Conservation (phyloP, 164 flowering plant species). For the Magnolia sinica region DNA sequence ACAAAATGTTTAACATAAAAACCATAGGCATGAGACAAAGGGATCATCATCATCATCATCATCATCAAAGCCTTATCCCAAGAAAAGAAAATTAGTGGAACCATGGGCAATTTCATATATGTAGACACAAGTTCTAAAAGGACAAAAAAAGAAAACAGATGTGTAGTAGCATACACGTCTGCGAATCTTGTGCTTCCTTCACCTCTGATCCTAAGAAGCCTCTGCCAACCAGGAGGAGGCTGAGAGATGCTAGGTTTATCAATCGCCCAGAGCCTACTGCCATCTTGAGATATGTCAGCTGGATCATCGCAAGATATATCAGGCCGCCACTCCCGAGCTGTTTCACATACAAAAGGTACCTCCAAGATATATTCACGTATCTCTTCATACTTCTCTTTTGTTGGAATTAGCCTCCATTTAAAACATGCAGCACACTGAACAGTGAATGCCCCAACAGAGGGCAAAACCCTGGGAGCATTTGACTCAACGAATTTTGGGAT, state of each 20-base stretch:
- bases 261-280: constrained; percentile 88
- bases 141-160: too few relatives aligned
- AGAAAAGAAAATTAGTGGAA: too few relatives aligned
- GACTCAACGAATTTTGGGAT: constrained; percentile 13
- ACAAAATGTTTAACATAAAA: background rate
- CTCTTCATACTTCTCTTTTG: constrained; percentile 86
- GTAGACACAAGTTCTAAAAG: too few relatives aligned
- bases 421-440: constrained; percentile 84
- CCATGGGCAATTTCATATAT: background rate
- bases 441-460: constrained; percentile 75
- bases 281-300: constrained; percentile 80
- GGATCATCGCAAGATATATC: constrained; percentile 74
- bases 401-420: constrained; percentile 90
- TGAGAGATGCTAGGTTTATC: constrained; percentile 86
- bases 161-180: constrained; percentile 66
- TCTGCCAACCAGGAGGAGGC: constrained; percentile 92
- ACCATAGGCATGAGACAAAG: too few relatives aligned
- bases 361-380: constrained; percentile 69
- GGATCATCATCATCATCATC: too few relatives aligned
- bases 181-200: constrained; percentile 92
- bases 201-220: constrained; percentile 68
- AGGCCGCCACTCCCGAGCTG: constrained; percentile 77
- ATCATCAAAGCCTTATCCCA: too few relatives aligned
- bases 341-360: constrained; percentile 65
- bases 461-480: constrained; percentile 42